Conservation (phyloP, 2,329 filamentous ascomycete species). For the Akanthomyces dipterigenus region DNA sequence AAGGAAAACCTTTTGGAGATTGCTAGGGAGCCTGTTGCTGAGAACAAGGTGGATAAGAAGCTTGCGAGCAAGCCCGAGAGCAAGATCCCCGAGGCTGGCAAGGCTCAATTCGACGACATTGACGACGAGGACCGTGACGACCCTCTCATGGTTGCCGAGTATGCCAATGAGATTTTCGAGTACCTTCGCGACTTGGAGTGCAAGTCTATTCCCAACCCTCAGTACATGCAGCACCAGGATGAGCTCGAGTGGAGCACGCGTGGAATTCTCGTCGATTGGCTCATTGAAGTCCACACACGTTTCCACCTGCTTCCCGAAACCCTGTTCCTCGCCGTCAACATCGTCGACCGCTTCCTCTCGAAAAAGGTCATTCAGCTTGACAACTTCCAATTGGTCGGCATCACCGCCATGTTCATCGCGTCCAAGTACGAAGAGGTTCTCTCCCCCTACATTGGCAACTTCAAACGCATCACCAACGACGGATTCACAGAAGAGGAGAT, state of each 20-base stretch:
- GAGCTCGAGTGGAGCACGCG: slow-evolving; percentile 98
- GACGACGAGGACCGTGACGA: slow-evolving; percentile 87
- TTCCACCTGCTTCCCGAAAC: slow-evolving; percentile 96
- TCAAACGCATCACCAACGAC: slow-evolving; percentile 93
- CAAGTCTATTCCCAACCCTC: slow-evolving; percentile 73
- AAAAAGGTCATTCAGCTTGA: slow-evolving; percentile 93
- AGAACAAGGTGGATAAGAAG: slow-evolving; percentile 23
- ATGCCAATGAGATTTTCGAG: slow-evolving; percentile 94
- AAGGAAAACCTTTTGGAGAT: slow-evolving; percentile 18
- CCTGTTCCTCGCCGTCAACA: slow-evolving; percentile 93
- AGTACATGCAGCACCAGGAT: slow-evolving; percentile 93
- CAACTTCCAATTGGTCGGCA: slow-evolving; percentile 90
- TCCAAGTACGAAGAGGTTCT: slow-evolving; percentile 99
- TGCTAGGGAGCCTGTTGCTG: slow-evolving; percentile 20
- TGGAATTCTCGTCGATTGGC: slow-evolving; percentile 94
- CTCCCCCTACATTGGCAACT: slow-evolving; percentile 94
- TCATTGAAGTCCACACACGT: slow-evolving; percentile 95
- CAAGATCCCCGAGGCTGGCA: slow-evolving; percentile 19
- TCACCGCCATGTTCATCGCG: slow-evolving; percentile 98
- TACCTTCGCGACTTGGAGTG: slow-evolving; percentile 83
- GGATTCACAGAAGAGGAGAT: slow-evolving; percentile 95
- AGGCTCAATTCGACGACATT: slow-evolving; percentile 48
- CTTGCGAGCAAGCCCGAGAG: slow-evolving; percentile 29
- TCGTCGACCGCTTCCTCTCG: slow-evolving; percentile 95
- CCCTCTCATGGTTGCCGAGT: slow-evolving; percentile 96